Conservation (phyloP, 2,329 filamentous ascomycete genomes). For the Trichoderma sp. region DNA sequence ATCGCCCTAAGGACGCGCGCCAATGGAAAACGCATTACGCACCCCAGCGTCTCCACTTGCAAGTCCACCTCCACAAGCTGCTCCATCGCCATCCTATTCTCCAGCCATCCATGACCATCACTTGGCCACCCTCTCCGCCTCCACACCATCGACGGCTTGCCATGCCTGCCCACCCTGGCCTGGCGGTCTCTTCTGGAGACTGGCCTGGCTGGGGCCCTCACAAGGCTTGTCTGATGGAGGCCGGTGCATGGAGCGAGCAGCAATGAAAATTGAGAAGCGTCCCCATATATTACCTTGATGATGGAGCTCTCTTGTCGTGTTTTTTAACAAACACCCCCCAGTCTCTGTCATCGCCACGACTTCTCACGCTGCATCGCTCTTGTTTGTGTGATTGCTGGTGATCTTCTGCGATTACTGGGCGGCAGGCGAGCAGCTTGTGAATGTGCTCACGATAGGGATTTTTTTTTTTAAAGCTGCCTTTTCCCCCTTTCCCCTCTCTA, state of each 20-base stretch:
- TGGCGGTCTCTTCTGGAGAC: constrained; percentile 8
- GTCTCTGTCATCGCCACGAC: constrained; percentile 12
- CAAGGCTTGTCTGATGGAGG: constrained; percentile 23
- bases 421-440: constrained; percentile 22
- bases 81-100: constrained; percentile 19
- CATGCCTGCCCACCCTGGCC: constrained; percentile 23
- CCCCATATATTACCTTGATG: constrained; percentile 20
- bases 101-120: constrained; percentile 23
- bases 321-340: constrained; percentile 18
- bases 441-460: constrained; percentile 7
- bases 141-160: constrained; percentile 25
- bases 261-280: constrained; percentile 16
- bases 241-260: constrained; percentile 13
- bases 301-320: constrained; percentile 22
- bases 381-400: constrained; percentile 8
- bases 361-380: constrained; percentile 9
- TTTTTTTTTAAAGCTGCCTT: constrained; percentile 1
- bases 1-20: constrained; percentile 20
- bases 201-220: constrained; percentile 2
- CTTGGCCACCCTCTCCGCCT: constrained; percentile 24
- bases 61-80: constrained; percentile 24
- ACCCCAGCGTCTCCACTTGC: constrained; percentile 25
- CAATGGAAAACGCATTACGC: constrained; percentile 25
- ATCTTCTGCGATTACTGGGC: neutral
- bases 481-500: constrained; percentile 17